Conservation (phyloP, 2,329 filamentous ascomycete genomes). For the Laburnicola sp. region DNA sequence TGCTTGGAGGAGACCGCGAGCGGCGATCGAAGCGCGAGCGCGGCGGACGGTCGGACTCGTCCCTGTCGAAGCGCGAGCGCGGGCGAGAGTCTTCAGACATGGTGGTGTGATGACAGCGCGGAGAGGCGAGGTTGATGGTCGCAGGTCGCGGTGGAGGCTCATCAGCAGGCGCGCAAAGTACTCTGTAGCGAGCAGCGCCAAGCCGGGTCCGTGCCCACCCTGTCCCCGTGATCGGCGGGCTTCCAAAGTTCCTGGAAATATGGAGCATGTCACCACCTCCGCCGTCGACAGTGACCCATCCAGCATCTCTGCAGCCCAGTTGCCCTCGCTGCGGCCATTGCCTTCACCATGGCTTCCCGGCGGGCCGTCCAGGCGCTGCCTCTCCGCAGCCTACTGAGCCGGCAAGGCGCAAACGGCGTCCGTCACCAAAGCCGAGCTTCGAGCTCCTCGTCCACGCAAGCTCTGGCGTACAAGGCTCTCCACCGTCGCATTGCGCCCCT, state of each 20-base stretch:
- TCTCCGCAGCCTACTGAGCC: conserved; percentile 37
- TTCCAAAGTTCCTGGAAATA: no score
- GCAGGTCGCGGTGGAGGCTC: not conserved
- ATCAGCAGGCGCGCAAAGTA: not conserved
- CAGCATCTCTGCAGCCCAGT: conserved; percentile 17
- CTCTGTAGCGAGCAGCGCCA: not conserved
- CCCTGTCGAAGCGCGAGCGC: conserved; percentile 93
- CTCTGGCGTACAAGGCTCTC: conserved; percentile 94
- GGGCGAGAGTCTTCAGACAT: conserved; percentile 69
- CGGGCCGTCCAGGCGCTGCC: conserved; percentile 46
- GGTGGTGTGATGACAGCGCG: conserved; percentile 4
- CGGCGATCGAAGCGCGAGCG: conserved; percentile 79
- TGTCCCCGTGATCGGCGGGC: not conserved
- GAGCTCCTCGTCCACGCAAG: conserved; percentile 75
- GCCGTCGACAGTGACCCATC: not conserved
- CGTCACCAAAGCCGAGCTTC: conserved; percentile 43
- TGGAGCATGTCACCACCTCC: not conserved
- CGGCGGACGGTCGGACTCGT: conserved; percentile 66
- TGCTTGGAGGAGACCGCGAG: conserved; percentile 69
- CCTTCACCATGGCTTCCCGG: conserved; percentile 47
- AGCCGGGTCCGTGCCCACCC: not conserved
- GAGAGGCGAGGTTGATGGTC: conserved; percentile 1
- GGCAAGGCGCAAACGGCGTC: conserved; percentile 30
- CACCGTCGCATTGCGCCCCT: conserved; percentile 88
- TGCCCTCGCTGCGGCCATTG: conserved; percentile 18